Evolutionary conservation across 352 stramenopile genomes (phyloP).

Genomic region (Globisporangium cylindrosporum): DNA sequence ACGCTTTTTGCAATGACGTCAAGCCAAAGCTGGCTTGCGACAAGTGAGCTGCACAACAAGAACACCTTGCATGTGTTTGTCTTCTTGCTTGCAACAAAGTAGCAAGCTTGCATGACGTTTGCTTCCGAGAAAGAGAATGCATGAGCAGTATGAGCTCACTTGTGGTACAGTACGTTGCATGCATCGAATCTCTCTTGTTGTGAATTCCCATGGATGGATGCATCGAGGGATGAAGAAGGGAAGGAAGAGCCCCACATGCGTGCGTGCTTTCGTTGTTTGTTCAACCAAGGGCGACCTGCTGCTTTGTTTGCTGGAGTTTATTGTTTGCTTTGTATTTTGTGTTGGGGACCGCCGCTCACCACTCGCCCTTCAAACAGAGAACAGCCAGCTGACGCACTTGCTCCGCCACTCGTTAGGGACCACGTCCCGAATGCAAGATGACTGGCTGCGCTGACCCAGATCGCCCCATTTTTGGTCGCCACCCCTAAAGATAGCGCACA

Average conservation of each 20-base stretch:
- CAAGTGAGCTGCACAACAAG: not conserved
- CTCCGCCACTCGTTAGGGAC: not conserved
- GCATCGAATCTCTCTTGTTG: not conserved
- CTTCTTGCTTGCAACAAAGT: not conserved
- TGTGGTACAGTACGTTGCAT: not conserved
- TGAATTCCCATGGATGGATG: not conserved
- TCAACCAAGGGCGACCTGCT: not conserved
- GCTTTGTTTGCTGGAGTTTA: not conserved
- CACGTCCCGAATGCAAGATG: not conserved
- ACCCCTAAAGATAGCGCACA: not conserved
- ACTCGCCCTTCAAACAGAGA: not conserved
- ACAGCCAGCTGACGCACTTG: slow-evolving; percentile 1
- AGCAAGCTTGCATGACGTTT: not conserved
- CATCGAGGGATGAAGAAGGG: not conserved
- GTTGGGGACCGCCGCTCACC: too few species aligned
- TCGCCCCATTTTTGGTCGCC: not conserved
- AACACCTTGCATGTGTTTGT: not conserved
- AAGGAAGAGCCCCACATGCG: not conserved
- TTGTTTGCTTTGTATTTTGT: not conserved
- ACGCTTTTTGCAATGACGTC: not conserved
- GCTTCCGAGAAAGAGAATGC: not conserved
- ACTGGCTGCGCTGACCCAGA: slow-evolving; percentile 7
- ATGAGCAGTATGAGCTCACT: not conserved
- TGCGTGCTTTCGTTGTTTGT: not conserved
- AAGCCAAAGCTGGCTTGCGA: not conserved